Evolutionary conservation across 805 yeast genomes (phyloP).

Genomic region (Myxozyma melibiosi): DNA sequence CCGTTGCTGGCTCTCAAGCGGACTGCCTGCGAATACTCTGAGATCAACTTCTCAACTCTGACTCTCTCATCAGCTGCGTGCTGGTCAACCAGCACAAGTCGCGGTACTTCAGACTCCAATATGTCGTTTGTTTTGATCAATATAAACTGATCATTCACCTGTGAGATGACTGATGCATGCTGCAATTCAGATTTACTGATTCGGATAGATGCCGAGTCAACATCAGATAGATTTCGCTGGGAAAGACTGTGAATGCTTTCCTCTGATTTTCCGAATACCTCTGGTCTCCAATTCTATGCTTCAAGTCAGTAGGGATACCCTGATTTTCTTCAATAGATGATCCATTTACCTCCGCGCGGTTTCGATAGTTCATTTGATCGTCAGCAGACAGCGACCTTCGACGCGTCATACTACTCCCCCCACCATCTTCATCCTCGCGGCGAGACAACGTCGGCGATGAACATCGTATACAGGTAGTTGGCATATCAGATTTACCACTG

Average conservation of each 20-base stretch:
- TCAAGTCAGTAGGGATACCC: background rate
- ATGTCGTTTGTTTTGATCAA: slow-evolving; percentile 43
- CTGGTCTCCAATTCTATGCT: slow-evolving; percentile 10
- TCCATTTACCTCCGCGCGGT: background rate
- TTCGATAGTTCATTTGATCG: background rate
- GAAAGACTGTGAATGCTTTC: slow-evolving; percentile 5
- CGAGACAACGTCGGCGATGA: no score
- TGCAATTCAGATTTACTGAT: slow-evolving; percentile 7
- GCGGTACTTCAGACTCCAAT: slow-evolving; percentile 20
- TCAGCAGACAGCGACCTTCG: background rate
- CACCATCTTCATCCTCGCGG: background rate
- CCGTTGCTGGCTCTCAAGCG: background rate
- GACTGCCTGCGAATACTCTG: slow-evolving; percentile 41
- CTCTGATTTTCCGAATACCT: slow-evolving; percentile 10
- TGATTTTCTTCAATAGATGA: no score
- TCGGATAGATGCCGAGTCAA: background rate
- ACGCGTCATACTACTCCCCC: background rate
- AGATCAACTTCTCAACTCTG: slow-evolving; percentile 55
- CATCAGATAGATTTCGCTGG: background rate
- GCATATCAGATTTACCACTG: slow-evolving; percentile 1
- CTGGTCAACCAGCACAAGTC: slow-evolving; percentile 63
- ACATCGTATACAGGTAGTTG: background rate
- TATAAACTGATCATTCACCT: slow-evolving; percentile 67
- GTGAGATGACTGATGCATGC: slow-evolving; percentile 42
- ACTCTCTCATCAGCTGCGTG: slow-evolving; percentile 86